Percentiles rank a stretch among this genome's conserved stretches.
Evolutionary conservation across 139 green algal genomes (phyloP).

Genomic region (Tetraselmis striata): DNA sequence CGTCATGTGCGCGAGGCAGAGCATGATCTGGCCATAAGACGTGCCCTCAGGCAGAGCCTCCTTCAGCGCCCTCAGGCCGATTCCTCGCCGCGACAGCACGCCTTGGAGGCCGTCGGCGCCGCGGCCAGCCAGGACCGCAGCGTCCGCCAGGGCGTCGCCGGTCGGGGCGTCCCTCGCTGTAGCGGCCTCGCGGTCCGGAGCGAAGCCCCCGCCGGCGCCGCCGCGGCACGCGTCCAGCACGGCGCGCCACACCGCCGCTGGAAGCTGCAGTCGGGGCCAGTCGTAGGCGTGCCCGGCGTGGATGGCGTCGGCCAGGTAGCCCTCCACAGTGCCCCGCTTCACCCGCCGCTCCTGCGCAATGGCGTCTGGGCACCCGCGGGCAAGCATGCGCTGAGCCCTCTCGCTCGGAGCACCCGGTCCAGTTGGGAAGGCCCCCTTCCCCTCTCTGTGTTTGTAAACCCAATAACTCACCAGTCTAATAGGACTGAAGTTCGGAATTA

Average conservation of each 20-base stretch:
- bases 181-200: neutral
- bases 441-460: no score
- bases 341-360: slow-evolving; percentile 27
- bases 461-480: no score
- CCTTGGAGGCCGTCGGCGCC: slow-evolving; percentile 15
- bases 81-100: neutral
- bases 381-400: no score
- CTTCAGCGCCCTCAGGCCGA: slow-evolving; percentile 17
- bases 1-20: slow-evolving; percentile 23
- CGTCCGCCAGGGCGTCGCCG: no score
- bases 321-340: slow-evolving; percentile 28
- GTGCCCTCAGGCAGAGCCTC: slow-evolving; percentile 13
- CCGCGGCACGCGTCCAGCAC: slow-evolving; percentile 2
- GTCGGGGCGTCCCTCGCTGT: neutral
- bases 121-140: neutral
- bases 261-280: slow-evolving; percentile 24
- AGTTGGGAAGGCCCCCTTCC: no score
- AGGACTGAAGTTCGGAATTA: no score
- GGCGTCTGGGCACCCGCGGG: slow-evolving; percentile 1
- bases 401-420: no score
- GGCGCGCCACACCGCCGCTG: neutral
- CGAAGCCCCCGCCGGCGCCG: slow-evolving; percentile 4
- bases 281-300: slow-evolving; percentile 27
- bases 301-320: slow-evolving; percentile 41
- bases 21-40: slow-evolving; percentile 21